Evolutionary conservation across 129 eudicot genomes (phyloP), one percentile per base, ranked within the genome.

Genomic region (Flaveria robusta): DNA sequence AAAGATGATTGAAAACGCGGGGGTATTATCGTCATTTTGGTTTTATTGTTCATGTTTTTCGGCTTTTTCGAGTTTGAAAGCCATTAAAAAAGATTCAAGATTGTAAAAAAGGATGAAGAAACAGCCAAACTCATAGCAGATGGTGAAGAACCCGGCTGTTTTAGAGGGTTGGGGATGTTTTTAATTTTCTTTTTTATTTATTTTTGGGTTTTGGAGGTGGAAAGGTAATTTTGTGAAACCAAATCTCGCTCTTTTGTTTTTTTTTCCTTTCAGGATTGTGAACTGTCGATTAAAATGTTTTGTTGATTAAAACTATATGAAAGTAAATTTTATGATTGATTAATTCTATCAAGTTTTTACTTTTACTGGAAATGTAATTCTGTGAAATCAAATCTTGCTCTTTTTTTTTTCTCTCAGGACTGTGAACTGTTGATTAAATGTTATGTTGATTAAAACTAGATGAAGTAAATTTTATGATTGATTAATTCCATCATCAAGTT

Each of bases 141-240:
- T 66, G 79, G 86, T 83, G 84, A 83, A 78, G 79, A 81, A 72
- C 86, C 91, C 83, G 74, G 86, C 95, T 89, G 77, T 84, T 82
- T 87, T 83, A 85, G 91, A 72, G 86, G 77, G 88, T 85, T 79
- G 74, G 86, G 88, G 85, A 77, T 76, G 77, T 81, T 52, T 70
- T 31, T 60, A 26, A 22, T 58, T 56, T 56, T 56, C 3, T 23
- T 24, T 59, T 24, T 24, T 26, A 26, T 60, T 65, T 56, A 45
- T 76, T 80, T 81, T 64, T 71, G 18, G 74, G 19, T 29, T 63
- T 29, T 63, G 20, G 78, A 86, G 85, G 86, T 86, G 81, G 81
- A 74, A 88, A 70, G 58, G 85, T 78, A 86, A 89, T 82, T 86
- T 86, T 88, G 86, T 83, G 80, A 70, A 76, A 74, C 31, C 65